Evolutionary conservation across 441 rosid genomes (phyloP), one percentile per base, ranked within the genome.

Genomic region (Adansonia grandidieri): DNA sequence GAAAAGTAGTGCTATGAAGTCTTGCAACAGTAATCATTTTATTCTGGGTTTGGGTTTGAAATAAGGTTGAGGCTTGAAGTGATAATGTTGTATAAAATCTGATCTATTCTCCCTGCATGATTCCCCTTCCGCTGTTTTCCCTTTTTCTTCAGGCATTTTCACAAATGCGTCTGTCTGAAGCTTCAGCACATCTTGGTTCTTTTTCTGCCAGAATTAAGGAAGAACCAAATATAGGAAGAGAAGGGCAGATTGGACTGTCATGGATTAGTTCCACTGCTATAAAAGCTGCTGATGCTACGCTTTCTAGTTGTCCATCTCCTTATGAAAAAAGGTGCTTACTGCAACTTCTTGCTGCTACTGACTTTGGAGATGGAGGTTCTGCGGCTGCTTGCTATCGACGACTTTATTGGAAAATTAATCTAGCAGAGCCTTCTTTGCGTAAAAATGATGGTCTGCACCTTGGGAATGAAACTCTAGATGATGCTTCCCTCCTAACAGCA

Each of bases 141-240:
- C 17, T 78, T 76, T 77, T 69, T 73, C 80, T 80, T 79, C 81
- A 97, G 99, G 99, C 99, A 81, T 97, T 93, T 88, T 91, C 94
- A 63, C 99, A 97, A 84, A 95, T 93, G 98, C 97, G 98, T 74
- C 90, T 97, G 13, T 89, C 98, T 76, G 99, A 97, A 87, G 98
- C 98, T 84, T 89, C 98, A 77, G 99, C 98, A 64, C 99, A 97
- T 88, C 82, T 97, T 73, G 98, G 98, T 84, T 97, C 99, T 76
- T 97, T 93, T 82, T 91, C 97, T 83, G 87, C 88, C 73, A 90
- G 98, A 86, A 88, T 93, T 79, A 92, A 89, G 90, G 98, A 94
- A 32, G 98, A 97, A 80, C 85, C 90, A 56, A 87, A 77, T 85
- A 76, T 77, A 54, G 89, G 85, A 74, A 94, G 89, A 87, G 98